These are phyloP conservation scores for Gnetum montanum DNA, from an alignment of 75 land plant genomes.

Conservation along the genomic window DNA sequence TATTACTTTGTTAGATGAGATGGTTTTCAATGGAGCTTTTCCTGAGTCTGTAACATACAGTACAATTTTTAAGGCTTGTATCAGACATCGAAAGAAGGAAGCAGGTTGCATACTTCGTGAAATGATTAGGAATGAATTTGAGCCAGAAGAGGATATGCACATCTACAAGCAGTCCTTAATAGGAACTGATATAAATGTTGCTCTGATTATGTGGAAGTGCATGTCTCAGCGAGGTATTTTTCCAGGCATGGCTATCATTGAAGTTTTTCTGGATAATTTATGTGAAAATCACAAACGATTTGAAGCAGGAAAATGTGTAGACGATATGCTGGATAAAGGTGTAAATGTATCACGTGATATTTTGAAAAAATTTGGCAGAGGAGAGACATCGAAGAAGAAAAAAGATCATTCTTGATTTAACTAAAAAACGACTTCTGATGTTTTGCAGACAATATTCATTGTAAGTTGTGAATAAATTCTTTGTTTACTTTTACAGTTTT, in stretches of 20 bases:
- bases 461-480: too few relatives aligned
- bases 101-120: conserved; percentile 27
- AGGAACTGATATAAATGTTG: conserved; percentile 10
- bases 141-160: conserved; percentile 15
- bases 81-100: conserved; percentile 24
- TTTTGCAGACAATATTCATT: too few relatives aligned
- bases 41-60: conserved; percentile 35
- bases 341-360: conserved; percentile 25
- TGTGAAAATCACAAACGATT: conserved; percentile 19
- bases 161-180: conserved; percentile 12
- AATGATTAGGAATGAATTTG: conserved; percentile 44
- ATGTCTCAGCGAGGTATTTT: conserved; percentile 10
- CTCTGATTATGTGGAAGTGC: conserved; percentile 26
- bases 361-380: conserved; percentile 22
- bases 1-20: conserved; percentile 31
- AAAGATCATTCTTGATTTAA: too few relatives aligned
- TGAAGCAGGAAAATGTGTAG: conserved; percentile 38
- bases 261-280: conserved; percentile 19
- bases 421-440: too few relatives aligned
- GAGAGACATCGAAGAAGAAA: background rate
- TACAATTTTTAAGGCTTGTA: conserved; percentile 19
- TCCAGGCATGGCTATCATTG: conserved; percentile 20
- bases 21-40: conserved; percentile 36
- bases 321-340: conserved; percentile 28
- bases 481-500: too few relatives aligned